Conservation (phyloP, 2,329 filamentous ascomycete species). For the Colletotrichum lentis region DNA sequence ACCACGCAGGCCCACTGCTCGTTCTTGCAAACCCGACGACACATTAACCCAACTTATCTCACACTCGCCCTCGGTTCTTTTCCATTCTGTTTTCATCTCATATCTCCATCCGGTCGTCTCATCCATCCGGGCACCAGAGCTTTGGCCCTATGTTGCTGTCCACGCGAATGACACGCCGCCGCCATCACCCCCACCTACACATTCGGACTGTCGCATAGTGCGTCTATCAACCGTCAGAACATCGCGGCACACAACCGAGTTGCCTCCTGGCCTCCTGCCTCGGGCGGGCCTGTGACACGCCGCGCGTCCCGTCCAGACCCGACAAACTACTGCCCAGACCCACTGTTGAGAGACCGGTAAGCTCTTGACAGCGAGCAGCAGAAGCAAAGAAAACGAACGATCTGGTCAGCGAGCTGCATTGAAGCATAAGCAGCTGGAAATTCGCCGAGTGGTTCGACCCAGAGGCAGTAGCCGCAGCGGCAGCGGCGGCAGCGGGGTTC, state of each 20-base stretch:
- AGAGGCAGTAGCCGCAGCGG: neutral
- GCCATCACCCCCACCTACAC: slow-evolving; percentile 9
- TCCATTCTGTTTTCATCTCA: neutral
- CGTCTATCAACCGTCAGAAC: slow-evolving; percentile 9
- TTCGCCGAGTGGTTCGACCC: slow-evolving; percentile 29
- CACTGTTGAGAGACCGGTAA: slow-evolving; percentile 7
- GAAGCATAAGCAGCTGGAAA: slow-evolving; percentile 19
- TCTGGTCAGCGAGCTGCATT: slow-evolving; percentile 10
- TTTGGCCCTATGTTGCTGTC: slow-evolving; percentile 26
- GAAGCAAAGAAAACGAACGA: neutral
- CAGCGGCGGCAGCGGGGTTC: slow-evolving; percentile 2
- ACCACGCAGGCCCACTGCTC: slow-evolving; percentile 11
- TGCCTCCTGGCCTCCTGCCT: slow-evolving; percentile 1
- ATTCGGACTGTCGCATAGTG: slow-evolving; percentile 23
- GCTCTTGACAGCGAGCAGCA: neutral
- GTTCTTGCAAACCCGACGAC: slow-evolving; percentile 14
- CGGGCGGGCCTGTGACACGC: slow-evolving; percentile 2
- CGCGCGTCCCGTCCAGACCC: slow-evolving; percentile 8
- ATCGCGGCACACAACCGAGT: neutral
- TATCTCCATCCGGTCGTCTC: neutral
- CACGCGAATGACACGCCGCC: slow-evolving; percentile 10
- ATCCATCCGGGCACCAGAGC: neutral
- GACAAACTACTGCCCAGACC: slow-evolving; percentile 7
- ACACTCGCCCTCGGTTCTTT: neutral
- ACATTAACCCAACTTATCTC: slow-evolving; percentile 20